Base-by-base conservation (phyloP, 352 stramenopile genomes). In the Phytophthora pistaciae region DNA sequence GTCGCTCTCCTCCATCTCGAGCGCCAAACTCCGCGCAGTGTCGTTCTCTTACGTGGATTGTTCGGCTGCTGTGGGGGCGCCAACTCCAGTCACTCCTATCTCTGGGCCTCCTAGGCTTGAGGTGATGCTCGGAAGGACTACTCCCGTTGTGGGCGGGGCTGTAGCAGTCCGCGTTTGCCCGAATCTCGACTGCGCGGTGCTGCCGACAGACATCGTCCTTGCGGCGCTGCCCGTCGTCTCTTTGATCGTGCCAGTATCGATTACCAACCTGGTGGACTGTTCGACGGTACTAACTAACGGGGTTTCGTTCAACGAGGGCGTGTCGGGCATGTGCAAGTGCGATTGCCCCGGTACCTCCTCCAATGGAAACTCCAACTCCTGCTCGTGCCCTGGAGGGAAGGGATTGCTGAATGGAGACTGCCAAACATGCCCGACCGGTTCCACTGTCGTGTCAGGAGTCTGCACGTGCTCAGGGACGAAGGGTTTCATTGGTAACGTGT, bases 161-260 rank as follows among this genome's bases (percentile, higher is more conserved):
- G 55, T 60, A 20, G 55, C 55, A 3, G 55, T 60, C 8, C 55
- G 55, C 13, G 29, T 60, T 7, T 60, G 55, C 31, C n/a, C 55
- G n/a, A 14, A 21, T 49, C 55, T 60, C 29, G 23, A 31, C 29
- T 60, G 55, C 20, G 9, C 31, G 5, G 55, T 60, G 36, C 31
- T 60, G 33, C 33, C 55, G 5, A 60, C 55, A 31, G 55, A 60
- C 13, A 36, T 60, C 18, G 33, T 60, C 2, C 18, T 50, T 31
- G 23, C 55, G 20, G 31, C 33, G 7, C 20, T 60, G 55, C 40
- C 55, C 16, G 20, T 2, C 1, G 21, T 49, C n/a, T 5, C 23
- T 9, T 60, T 46, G 20, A 33, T 31, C n/a, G 40, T 60, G n/a
- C 55, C 55, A 27, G 27, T 20, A 3, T 21, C 31, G 20, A 2